phyloP scores from a whole-genome alignment of 2,329 filamentous ascomycete species.

The Onygenales sp. region DNA sequence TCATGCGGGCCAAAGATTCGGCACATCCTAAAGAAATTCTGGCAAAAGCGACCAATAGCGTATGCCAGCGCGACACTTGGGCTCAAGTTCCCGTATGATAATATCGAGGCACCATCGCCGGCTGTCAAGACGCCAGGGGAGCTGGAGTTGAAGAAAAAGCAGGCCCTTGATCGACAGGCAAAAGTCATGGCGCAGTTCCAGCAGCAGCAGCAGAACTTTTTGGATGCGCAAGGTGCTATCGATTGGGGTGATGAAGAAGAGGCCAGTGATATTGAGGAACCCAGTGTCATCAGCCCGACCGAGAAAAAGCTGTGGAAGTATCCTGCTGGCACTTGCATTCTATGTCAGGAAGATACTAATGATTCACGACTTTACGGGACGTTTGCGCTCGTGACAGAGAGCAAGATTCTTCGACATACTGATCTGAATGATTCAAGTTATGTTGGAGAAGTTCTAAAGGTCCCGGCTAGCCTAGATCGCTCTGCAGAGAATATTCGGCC shows the following conservation, averaged over 20 bases:
- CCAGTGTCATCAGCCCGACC: slow-evolving; percentile 38
- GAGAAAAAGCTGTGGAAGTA: slow-evolving; percentile 80
- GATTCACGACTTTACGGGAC: slow-evolving; percentile 84
- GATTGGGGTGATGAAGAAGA: slow-evolving; percentile 86
- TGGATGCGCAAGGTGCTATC: slow-evolving; percentile 77
- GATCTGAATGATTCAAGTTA: slow-evolving; percentile 73
- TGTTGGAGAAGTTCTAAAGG: slow-evolving; percentile 70
- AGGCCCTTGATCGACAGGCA: slow-evolving; percentile 79
- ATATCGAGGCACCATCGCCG: slow-evolving; percentile 75
- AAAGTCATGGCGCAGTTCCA: slow-evolving; percentile 97
- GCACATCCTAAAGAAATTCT: slow-evolving; percentile 73
- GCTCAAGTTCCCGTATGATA: slow-evolving; percentile 58
- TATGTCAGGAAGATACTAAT: slow-evolving; percentile 93
- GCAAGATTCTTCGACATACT: slow-evolving; percentile 77
- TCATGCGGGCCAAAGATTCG: slow-evolving; percentile 75
- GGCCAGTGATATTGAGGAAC: slow-evolving; percentile 53
- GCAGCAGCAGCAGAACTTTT: slow-evolving; percentile 89
- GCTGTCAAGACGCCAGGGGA: slow-evolving; percentile 51
- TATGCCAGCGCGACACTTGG: slow-evolving; percentile 59
- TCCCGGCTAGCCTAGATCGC: slow-evolving; percentile 72
- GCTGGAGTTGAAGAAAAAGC: slow-evolving; percentile 76
- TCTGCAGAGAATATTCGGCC: slow-evolving; percentile 75
- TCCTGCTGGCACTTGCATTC: slow-evolving; percentile 82
- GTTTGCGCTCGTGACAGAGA: slow-evolving; percentile 82
- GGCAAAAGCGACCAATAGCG: slow-evolving; percentile 65